phyloP scores from a whole-genome alignment of 805 yeast genomes.

The Brettanomyces nanus region DNA sequence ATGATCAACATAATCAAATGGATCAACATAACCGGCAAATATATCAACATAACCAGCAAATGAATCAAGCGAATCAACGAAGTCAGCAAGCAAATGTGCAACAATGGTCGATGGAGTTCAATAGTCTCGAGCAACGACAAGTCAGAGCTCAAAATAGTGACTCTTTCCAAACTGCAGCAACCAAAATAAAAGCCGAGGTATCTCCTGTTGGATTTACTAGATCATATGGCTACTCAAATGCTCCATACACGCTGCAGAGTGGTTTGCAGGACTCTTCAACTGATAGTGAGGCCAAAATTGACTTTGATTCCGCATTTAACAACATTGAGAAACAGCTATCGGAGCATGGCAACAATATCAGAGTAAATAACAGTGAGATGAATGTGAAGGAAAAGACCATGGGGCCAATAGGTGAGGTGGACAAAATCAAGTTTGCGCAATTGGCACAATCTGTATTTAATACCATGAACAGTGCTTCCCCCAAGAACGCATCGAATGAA shows the following conservation, averaged over 20 bases:
- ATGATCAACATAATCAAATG: too few species aligned
- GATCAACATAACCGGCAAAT: too few species aligned
- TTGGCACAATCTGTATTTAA: conserved; percentile 31
- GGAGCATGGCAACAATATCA: not conserved
- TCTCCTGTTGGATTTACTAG: too few species aligned
- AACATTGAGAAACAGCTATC: conserved; percentile 1
- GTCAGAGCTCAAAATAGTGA: not conserved
- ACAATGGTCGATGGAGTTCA: conserved; percentile 2
- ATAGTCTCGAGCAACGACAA: not conserved
- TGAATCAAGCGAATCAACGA: too few species aligned
- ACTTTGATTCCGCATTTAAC: conserved; percentile 3
- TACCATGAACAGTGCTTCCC: conserved; percentile 27
- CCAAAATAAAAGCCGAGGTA: not conserved
- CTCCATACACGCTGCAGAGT: too few species aligned
- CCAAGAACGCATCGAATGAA: conserved; percentile 18
- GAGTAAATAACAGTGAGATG: not conserved
- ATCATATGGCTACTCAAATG: too few species aligned
- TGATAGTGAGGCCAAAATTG: too few species aligned
- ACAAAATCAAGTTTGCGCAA: conserved; percentile 30
- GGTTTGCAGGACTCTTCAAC: too few species aligned
- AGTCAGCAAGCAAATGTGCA: not conserved
- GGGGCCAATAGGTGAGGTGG: conserved; percentile 18
- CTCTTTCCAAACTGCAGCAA: not conserved
- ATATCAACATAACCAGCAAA: too few species aligned
- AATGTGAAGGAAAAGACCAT: not conserved